Conservation (phyloP, 495 filamentous ascomycete genomes). For the Xanthoparmelia taractica region DNA sequence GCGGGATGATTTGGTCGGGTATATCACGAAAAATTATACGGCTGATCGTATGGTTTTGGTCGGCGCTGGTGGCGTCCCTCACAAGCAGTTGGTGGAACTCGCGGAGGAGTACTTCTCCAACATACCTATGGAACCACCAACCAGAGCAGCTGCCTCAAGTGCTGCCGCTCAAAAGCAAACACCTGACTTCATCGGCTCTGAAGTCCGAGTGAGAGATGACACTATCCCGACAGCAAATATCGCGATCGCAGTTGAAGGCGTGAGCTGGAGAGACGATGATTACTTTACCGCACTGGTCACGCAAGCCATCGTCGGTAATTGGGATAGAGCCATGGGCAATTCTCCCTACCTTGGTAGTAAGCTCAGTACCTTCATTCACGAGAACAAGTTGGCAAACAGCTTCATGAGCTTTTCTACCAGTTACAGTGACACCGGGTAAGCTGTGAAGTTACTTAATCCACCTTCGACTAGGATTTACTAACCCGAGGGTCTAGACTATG, state of each 20-base stretch:
- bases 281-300: constrained; percentile 98
- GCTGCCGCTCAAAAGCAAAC: constrained; percentile 67
- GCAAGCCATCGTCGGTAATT: constrained; percentile 99
- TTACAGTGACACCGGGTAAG: constrained; percentile 98
- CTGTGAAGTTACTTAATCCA: constrained; percentile 11
- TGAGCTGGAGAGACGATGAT: constrained; percentile 97
- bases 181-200: constrained; percentile 93
- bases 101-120: constrained; percentile 91
- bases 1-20: constrained; percentile 78
- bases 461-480: not conserved
- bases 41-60: constrained; percentile 99
- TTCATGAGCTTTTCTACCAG: constrained; percentile 99
- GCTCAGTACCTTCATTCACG: constrained; percentile 85
- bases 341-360: constrained; percentile 94
- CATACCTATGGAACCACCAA: constrained; percentile 65
- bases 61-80: constrained; percentile 87
- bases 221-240: constrained; percentile 94
- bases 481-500: constrained; percentile 60
- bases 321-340: constrained; percentile 97
- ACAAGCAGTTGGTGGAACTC: constrained; percentile 86
- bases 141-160: constrained; percentile 54
- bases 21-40: constrained; percentile 99
- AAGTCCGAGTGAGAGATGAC: constrained; percentile 90
- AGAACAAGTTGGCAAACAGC: constrained; percentile 92
- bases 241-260: constrained; percentile 97